Evolutionary conservation across 2,329 filamentous ascomycete genomes (phyloP).

Genomic region (Fusarium keratoplasticum): DNA sequence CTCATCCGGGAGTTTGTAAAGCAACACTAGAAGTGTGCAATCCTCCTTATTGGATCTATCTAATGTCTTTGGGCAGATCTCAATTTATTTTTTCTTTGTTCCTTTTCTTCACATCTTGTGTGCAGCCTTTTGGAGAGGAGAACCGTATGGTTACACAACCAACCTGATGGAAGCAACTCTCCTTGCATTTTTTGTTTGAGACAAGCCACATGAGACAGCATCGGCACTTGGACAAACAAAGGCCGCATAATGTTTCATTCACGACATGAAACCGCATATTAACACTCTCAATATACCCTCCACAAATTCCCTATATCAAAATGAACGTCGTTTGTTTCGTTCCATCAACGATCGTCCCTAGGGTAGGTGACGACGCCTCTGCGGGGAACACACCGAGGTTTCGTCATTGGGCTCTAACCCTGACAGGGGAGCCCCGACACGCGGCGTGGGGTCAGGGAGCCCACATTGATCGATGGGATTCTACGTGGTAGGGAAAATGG

Average conservation of each 20-base stretch:
- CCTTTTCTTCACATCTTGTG: too few relatives aligned
- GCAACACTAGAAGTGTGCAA: not conserved
- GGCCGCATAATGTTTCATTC: not conserved
- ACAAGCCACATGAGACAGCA: not conserved
- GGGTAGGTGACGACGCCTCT: not conserved
- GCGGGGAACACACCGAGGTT: not conserved
- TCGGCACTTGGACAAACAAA: not conserved
- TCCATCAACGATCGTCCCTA: not conserved
- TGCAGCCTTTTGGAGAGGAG: too few relatives aligned
- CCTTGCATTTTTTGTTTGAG: not conserved
- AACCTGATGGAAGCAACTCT: not conserved
- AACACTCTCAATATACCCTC: not conserved
- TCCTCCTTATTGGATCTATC: not conserved
- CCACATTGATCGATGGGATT: not conserved
- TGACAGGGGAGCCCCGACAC: not conserved
- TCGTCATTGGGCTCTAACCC: not conserved
- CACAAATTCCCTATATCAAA: not conserved
- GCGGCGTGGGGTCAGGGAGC: not conserved
- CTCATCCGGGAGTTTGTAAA: not conserved
- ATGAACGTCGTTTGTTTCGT: not conserved
- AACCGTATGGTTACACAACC: not conserved
- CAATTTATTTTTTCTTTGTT: fast-evolving
- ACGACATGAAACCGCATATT: not conserved
- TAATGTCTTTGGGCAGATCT: not conserved
- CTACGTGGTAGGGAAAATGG: not conserved